Base-by-base conservation (phyloP, 2,329 filamentous ascomycete species). In the Fusarium phyllophilum region DNA sequence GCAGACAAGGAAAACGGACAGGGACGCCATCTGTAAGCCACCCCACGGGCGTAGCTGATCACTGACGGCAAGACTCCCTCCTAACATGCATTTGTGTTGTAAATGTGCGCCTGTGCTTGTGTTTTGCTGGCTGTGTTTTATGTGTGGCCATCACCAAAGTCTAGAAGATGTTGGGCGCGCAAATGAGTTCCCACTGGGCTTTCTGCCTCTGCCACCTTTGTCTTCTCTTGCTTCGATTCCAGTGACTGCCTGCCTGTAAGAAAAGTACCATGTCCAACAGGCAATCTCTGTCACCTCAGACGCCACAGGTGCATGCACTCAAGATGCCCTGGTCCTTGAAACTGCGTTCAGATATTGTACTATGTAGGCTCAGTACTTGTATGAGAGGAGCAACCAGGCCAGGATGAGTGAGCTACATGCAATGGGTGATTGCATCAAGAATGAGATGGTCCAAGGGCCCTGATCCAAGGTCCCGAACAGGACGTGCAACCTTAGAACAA, bases 21-120 rank as follows among this genome's bases (percentile, higher is more conserved):
- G 62, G 62, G 72, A 63, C 68, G 36, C 65, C 51, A 54, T 74
- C 51, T 45, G 34, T 57, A 46, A 60, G 52, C 42, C 73, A 75
- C 74, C 67, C 72, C 75, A 55, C 8, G 65, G 74, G 74, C 60
- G 72, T 69, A 60, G 52, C 63, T 52, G 38, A 62, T 67, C 54
- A 34, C n/a, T 8, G 44, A 59, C 67, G 61, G 74, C 63, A 74
- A 70, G 69, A 72, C 42, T 72, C 64, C 70, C 63, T 70, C 54
- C 59, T 67, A 51, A 61, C 62, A 71, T 75, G 60, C 58, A 67
- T 76, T 74, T 72, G 66, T 71, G 62, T 69, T 75, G 62, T 59
- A 38, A 57, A 59, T 73, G 69, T 76, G 66, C 72, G 72, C 78
- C 57, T 75, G 73, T 76, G 73, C 75, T 67, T 73, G 66, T 74